These are phyloP conservation scores for Amanita pseudoporphyria DNA, from an alignment of 768 basidiomycete genomes.

Conservation along the genomic window DNA sequence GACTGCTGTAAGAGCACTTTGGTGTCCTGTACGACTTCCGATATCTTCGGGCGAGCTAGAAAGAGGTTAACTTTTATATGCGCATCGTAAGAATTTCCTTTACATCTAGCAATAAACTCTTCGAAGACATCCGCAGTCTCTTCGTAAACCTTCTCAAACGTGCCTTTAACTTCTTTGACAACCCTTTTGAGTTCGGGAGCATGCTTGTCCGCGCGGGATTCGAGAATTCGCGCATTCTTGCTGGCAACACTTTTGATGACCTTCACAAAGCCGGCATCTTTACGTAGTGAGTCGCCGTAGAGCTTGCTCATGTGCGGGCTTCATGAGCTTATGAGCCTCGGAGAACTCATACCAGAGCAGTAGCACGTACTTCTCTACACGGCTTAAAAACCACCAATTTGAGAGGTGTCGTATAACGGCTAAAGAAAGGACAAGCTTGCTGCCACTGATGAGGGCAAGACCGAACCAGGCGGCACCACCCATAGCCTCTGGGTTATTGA, in stretches of 20 bases:
- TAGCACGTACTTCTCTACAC: conserved; percentile 76
- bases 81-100: conserved; percentile 17
- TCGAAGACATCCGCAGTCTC: conserved; percentile 91
- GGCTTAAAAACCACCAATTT: conserved; percentile 94
- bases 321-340: conserved; percentile 1
- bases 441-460: conserved; percentile 82
- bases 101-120: conserved; percentile 88
- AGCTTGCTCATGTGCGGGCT: conserved; percentile 99
- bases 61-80: conserved; percentile 7
- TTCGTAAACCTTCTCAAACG: conserved; percentile 92
- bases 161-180: conserved; percentile 86
- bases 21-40: conserved; percentile 89
- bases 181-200: conserved; percentile 72
- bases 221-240: conserved; percentile 69
- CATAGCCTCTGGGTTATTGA: conserved; percentile 95
- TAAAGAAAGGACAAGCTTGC: conserved; percentile 80
- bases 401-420: conserved; percentile 80
- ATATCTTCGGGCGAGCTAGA: conserved; percentile 77
- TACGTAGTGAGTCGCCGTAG: conserved; percentile 87
- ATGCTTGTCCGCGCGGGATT: conserved; percentile 69
- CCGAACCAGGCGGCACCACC: conserved; percentile 96
- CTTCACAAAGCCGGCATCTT: conserved; percentile 96
- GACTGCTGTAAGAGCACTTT: conserved; percentile 87
- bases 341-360: conserved; percentile 1
- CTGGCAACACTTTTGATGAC: conserved; percentile 92